These are phyloP conservation scores for Aspergillus pseudotamarii DNA, from an alignment of 2,329 filamentous ascomycete species.

Conservation along the genomic window DNA sequence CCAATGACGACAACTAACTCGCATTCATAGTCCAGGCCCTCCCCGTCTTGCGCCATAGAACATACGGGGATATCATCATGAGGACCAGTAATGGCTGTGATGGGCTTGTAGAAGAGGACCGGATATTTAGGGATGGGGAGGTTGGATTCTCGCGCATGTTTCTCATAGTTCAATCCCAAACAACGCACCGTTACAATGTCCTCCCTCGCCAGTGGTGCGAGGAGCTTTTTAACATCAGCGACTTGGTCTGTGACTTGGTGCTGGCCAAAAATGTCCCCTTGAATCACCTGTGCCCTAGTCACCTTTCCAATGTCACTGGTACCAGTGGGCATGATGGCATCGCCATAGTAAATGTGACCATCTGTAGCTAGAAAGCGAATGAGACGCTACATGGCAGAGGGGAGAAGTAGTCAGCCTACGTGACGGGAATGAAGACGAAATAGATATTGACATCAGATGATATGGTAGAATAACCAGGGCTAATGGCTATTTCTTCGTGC, in stretches of 20 bases:
- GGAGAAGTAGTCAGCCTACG: background rate
- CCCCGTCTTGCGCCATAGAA: constrained; percentile 63
- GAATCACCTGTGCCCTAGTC: constrained; percentile 63
- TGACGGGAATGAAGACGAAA: background rate
- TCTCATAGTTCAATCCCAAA: constrained; percentile 71
- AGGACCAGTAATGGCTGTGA: constrained; percentile 67
- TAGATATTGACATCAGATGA: background rate
- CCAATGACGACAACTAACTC: constrained; percentile 76
- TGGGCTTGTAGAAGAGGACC: constrained; percentile 74
- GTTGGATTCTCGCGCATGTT: constrained; percentile 70
- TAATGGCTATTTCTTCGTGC: background rate
- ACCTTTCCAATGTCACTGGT: constrained; percentile 63
- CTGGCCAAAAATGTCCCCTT: constrained; percentile 67
- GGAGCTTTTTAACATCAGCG: constrained; percentile 55
- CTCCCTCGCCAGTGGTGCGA: constrained; percentile 64
- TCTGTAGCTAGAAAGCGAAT: constrained; percentile 74
- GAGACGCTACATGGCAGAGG: constrained; percentile 57
- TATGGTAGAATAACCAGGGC: background rate
- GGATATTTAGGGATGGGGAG: constrained; percentile 72
- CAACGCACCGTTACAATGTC: constrained; percentile 70
- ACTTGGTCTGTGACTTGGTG: constrained; percentile 66
- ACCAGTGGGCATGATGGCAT: constrained; percentile 68
- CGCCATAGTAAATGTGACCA: constrained; percentile 71
- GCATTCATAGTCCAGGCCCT: constrained; percentile 77
- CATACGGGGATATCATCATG: constrained; percentile 68